Percentiles rank a stretch among this genome's conserved stretches.
Conservation (phyloP, 2,329 filamentous ascomycete species). For the Ceratocystis huliohia region DNA sequence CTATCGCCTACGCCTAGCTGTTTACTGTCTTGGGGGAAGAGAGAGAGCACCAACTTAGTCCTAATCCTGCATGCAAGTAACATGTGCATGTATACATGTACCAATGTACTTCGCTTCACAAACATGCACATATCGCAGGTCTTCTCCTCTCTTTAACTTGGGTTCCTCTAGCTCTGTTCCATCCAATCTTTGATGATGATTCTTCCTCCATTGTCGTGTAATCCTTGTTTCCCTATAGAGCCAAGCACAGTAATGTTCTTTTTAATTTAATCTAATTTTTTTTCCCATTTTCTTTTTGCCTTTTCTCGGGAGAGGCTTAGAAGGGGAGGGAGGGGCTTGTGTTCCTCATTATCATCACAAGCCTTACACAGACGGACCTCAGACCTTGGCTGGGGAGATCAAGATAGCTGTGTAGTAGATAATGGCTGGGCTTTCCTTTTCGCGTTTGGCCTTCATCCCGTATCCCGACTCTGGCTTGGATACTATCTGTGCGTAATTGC, state of each 20-base stretch:
- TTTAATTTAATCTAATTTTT: no score
- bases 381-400: background rate
- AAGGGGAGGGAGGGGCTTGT: no score
- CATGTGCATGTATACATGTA: background rate
- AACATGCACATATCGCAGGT: background rate
- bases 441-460: background rate
- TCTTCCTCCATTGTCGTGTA: background rate
- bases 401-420: background rate
- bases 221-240: background rate
- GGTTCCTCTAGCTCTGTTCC: background rate
- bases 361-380: no score
- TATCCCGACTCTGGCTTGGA: background rate
- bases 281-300: no score
- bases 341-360: no score
- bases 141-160: background rate
- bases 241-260: background rate
- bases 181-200: background rate
- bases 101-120: background rate
- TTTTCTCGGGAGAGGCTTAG: no score
- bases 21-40: no score
- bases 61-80: background rate
- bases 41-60: background rate
- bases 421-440: background rate
- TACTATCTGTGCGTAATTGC: background rate
- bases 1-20: constrained; percentile 5